Evolutionary conservation across 805 yeast species (phyloP).

Genomic region (Candida sonorensis): DNA sequence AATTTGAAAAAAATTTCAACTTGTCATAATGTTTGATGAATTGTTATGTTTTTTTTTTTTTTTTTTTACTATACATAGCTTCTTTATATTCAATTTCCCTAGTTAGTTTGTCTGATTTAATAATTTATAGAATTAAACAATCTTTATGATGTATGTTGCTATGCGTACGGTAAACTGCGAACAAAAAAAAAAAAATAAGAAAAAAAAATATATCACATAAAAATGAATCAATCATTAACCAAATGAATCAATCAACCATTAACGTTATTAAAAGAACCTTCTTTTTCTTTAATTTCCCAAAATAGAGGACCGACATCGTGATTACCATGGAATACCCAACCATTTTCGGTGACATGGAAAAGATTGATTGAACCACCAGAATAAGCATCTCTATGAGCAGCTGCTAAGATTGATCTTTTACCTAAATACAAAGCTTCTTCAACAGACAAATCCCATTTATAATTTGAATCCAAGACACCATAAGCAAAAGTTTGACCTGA

Average conservation of each 20-base stretch:
- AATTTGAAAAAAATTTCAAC: slow-evolving; percentile 6
- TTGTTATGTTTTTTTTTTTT: no score
- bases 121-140: no score
- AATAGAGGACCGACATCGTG: slow-evolving; percentile 84
- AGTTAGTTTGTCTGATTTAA: no score
- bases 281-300: slow-evolving; percentile 86
- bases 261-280: slow-evolving; percentile 84
- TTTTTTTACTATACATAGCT: no score
- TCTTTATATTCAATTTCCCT: no score
- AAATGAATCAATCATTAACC: no score
- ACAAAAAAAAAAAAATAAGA: no score
- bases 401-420: slow-evolving; percentile 92
- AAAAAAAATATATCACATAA: no score
- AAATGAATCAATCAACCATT: slow-evolving; percentile 40
- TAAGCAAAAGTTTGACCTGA: slow-evolving; percentile 99
- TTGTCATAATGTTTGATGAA: slow-evolving; percentile 5
- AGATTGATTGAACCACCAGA: slow-evolving; percentile 96
- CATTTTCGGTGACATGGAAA: slow-evolving; percentile 86
- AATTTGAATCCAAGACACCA: slow-evolving; percentile 92
- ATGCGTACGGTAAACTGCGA: no score
- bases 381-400: slow-evolving; percentile 96
- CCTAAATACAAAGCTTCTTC: slow-evolving; percentile 95
- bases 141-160: no score
- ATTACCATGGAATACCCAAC: slow-evolving; percentile 96
- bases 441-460: slow-evolving; percentile 83